Percentiles rank a stretch among this genome's conserved stretches.
Evolutionary conservation across 129 eudicot genomes (phyloP).

Genomic region (Solidago caesia): DNA sequence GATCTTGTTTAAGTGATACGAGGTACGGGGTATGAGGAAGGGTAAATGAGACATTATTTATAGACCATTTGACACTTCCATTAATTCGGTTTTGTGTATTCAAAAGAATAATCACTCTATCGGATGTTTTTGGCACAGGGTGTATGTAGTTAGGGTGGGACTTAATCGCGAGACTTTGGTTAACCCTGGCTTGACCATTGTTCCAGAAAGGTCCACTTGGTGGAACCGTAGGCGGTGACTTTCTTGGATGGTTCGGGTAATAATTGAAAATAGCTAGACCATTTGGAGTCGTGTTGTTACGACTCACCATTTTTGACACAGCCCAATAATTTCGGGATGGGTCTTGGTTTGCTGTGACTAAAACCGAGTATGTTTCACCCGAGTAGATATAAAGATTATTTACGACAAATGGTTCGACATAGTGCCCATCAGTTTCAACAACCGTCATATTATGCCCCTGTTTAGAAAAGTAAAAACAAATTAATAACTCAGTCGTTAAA

Average conservation of each 20-base stretch:
- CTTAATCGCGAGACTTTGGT: constrained; percentile 54
- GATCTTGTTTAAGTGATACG: constrained; percentile 50
- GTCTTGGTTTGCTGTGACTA: constrained; percentile 65
- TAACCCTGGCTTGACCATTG: constrained; percentile 39
- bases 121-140: constrained; percentile 54
- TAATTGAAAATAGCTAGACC: constrained; percentile 73
- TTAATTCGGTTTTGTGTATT: constrained; percentile 68
- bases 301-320: constrained; percentile 49
- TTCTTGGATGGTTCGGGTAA: constrained; percentile 68
- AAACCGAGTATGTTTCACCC: constrained; percentile 81
- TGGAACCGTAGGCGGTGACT: constrained; percentile 57
- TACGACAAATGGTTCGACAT: constrained; percentile 77
- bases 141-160: constrained; percentile 46
- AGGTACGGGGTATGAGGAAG: constrained; percentile 77
- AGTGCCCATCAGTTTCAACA: constrained; percentile 85
- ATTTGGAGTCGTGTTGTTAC: constrained; percentile 48
- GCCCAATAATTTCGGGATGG: constrained; percentile 82
- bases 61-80: constrained; percentile 60
- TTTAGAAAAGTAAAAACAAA: neutral
- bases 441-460: constrained; percentile 94
- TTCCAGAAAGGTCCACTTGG: constrained; percentile 68
- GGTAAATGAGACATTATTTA: constrained; percentile 70
- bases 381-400: constrained; percentile 82
- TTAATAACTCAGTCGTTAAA: neutral
- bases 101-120: constrained; percentile 58